Percentiles rank a stretch among this genome's conserved stretches.
Evolutionary conservation across 208 protist genomes (phyloP).

Genomic region (Crithidia fasciculata): DNA sequence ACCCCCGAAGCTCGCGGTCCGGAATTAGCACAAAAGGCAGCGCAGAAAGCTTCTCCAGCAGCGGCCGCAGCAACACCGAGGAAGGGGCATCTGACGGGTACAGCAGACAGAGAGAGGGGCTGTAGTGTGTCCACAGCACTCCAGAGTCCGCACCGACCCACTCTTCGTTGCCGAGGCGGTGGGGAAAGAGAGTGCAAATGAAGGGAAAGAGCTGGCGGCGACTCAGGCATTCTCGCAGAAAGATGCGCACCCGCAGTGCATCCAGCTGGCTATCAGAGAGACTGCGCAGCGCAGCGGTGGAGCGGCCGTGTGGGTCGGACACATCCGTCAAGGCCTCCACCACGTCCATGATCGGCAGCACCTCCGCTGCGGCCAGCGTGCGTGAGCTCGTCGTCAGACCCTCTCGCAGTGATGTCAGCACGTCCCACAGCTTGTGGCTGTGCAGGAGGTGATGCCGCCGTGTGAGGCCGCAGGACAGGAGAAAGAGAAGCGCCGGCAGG

Average conservation of each 20-base stretch:
- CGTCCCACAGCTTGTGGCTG: slow-evolving; percentile 43
- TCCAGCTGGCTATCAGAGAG: slow-evolving; percentile 43
- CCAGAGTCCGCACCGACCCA: slow-evolving; percentile 17
- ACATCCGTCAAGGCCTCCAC: slow-evolving; percentile 44
- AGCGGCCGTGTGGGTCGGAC: slow-evolving; percentile 17
- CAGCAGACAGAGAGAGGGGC: slow-evolving; percentile 32
- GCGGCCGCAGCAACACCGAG: slow-evolving; percentile 31
- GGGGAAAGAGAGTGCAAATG: slow-evolving; percentile 44
- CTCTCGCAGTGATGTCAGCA: slow-evolving; percentile 36
- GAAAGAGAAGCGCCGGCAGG: slow-evolving; percentile 32
- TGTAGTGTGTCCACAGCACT: slow-evolving; percentile 52
- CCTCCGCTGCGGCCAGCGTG: slow-evolving; percentile 35
- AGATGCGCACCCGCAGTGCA: slow-evolving; percentile 43
- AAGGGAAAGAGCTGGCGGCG: slow-evolving; percentile 42
- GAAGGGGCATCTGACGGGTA: slow-evolving; percentile 27
- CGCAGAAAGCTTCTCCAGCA: slow-evolving; percentile 41
- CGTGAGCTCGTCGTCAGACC: slow-evolving; percentile 35
- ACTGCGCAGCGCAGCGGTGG: slow-evolving; percentile 13
- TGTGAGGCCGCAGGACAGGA: slow-evolving; percentile 41
- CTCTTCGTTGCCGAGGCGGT: slow-evolving; percentile 18
- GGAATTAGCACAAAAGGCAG: slow-evolving; percentile 51
- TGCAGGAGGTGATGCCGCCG: slow-evolving; percentile 36
- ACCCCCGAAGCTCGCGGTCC: slow-evolving; percentile 49
- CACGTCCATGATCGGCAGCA: slow-evolving; percentile 40
- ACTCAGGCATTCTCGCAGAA: slow-evolving; percentile 59